Evolutionary conservation across 2,329 filamentous ascomycete species (phyloP).

Genomic region (Sarocladium strictum): DNA sequence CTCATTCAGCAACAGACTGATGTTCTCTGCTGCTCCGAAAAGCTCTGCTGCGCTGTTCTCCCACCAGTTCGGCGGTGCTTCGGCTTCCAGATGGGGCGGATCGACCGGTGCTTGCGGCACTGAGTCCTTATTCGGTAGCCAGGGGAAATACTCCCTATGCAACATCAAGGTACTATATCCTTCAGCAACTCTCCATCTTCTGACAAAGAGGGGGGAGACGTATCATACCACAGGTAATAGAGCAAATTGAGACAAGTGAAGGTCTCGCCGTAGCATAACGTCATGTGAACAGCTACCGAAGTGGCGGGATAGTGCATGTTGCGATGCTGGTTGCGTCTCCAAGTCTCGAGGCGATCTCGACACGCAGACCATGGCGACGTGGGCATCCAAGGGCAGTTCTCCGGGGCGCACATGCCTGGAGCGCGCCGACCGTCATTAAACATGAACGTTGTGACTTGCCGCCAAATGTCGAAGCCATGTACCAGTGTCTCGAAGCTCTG

Average conservation of each 20-base stretch:
- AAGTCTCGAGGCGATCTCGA: constrained; percentile 23
- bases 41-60: constrained; percentile 29
- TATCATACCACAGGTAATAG: constrained; percentile 34
- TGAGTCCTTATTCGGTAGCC: constrained; percentile 29
- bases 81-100: constrained; percentile 30
- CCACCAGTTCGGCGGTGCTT: constrained; percentile 34
- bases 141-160: constrained; percentile 37
- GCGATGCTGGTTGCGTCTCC: constrained; percentile 28
- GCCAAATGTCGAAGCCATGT: constrained; percentile 37
- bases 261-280: constrained; percentile 32
- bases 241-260: constrained; percentile 37
- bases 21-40: constrained; percentile 29
- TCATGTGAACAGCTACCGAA: constrained; percentile 31
- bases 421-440: constrained; percentile 36
- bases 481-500: constrained; percentile 30
- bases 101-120: constrained; percentile 33
- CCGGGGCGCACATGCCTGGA: constrained; percentile 29
- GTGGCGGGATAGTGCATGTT: constrained; percentile 30
- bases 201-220: neutral
- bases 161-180: constrained; percentile 32
- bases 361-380: constrained; percentile 28
- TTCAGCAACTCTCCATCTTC: neutral
- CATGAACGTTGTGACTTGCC: constrained; percentile 33
- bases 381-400: constrained; percentile 33
- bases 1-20: constrained; percentile 29